Percentiles rank a stretch among this genome's conserved stretches.
These are phyloP conservation scores for Lotus japonicus DNA, from an alignment of 306 rosid genomes.

Conservation along the genomic window DNA sequence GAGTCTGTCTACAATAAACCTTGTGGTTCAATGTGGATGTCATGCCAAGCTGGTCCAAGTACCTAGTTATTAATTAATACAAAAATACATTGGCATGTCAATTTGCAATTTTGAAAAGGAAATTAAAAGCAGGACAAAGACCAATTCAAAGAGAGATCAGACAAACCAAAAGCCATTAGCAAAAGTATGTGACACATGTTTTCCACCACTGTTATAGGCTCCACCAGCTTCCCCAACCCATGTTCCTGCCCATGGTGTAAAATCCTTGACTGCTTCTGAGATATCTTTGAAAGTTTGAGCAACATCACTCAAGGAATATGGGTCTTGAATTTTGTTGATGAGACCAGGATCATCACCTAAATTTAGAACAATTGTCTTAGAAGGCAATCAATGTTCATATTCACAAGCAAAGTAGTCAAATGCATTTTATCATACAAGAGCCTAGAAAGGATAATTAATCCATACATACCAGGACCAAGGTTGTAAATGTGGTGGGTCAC, in stretches of 20 bases:
- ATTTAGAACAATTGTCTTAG: background rate
- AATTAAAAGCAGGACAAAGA: background rate
- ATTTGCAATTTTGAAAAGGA: background rate
- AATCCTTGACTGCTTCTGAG: constrained; percentile 7
- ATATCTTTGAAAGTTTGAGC: constrained; percentile 40
- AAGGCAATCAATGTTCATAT: background rate
- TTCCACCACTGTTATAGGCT: constrained; percentile 70
- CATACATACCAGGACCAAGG: constrained; percentile 58
- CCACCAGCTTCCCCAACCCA: constrained; percentile 82
- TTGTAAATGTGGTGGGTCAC: constrained; percentile 67
- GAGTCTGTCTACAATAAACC: constrained; percentile 58
- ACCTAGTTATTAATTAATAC: constrained; percentile 30
- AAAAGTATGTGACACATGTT: constrained; percentile 49
- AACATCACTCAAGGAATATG: constrained; percentile 34
- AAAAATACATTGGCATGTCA: background rate
- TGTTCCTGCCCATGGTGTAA: constrained; percentile 35
- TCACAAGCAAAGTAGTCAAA: too few species aligned
- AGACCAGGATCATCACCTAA: constrained; percentile 49
- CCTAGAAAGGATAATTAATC: background rate
- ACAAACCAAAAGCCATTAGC: constrained; percentile 52
- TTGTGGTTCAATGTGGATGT: constrained; percentile 43
- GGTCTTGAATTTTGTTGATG: constrained; percentile 45
- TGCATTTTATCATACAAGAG: background rate
- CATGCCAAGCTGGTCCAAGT: constrained; percentile 66
- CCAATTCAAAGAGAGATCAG: background rate